Evolutionary conservation across 1,139 yeast genomes (phyloP).

Genomic region (Eremothecium cymbalariae): DNA sequence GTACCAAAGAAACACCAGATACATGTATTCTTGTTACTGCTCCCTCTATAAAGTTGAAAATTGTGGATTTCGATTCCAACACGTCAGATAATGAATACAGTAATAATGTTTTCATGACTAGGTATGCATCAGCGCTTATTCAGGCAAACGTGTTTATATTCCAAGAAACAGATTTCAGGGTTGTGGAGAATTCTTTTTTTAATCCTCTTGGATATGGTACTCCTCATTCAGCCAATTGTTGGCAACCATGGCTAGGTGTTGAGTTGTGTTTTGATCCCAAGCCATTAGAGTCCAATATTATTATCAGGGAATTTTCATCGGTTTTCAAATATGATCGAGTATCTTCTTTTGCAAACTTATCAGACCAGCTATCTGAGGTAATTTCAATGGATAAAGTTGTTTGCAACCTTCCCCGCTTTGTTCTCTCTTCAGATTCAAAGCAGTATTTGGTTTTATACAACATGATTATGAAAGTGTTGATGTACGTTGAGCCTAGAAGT

Average conservation of each 20-base stretch:
- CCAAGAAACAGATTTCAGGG: slow-evolving; percentile 40
- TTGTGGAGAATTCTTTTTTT: slow-evolving; percentile 39
- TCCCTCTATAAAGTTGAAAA: slow-evolving; percentile 61
- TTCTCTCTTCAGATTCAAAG: slow-evolving; percentile 59
- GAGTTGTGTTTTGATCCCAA: slow-evolving; percentile 72
- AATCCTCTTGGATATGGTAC: slow-evolving; percentile 38
- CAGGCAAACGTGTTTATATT: slow-evolving; percentile 69
- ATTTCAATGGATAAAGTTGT: slow-evolving; percentile 36
- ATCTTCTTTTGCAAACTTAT: slow-evolving; percentile 25
- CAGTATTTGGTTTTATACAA: slow-evolving; percentile 66
- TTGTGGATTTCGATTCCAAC: slow-evolving; percentile 44
- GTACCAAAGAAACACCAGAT: slow-evolving; percentile 54
- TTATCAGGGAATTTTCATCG: slow-evolving; percentile 56
- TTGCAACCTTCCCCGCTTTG: slow-evolving; percentile 63
- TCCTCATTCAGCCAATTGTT: slow-evolving; percentile 31
- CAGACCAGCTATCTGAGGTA: slow-evolving; percentile 14
- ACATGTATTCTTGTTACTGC: slow-evolving; percentile 65
- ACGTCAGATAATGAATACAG: slow-evolving; percentile 43
- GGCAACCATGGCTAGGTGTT: slow-evolving; percentile 84
- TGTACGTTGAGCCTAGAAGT: slow-evolving; percentile 57
- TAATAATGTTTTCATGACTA: slow-evolving; percentile 51
- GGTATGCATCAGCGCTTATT: slow-evolving; percentile 59
- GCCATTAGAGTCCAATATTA: slow-evolving; percentile 46
- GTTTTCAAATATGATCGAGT: slow-evolving; percentile 48
- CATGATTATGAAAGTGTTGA: slow-evolving; percentile 55